phyloP scores from a whole-genome alignment of 805 yeast genomes.

The Kluyveromyces siamensis region DNA sequence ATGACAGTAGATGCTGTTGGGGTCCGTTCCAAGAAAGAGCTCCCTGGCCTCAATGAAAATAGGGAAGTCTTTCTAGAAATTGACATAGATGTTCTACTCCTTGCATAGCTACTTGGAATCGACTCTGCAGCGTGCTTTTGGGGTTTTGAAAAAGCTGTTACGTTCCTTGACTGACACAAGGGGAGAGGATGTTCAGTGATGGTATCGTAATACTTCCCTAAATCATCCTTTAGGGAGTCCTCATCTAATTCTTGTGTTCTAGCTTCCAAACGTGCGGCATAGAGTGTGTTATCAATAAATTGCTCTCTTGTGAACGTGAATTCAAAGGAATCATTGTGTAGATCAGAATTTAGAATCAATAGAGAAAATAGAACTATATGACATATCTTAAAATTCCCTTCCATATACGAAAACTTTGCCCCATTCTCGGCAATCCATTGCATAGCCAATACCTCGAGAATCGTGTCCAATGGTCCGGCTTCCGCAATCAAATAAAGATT shows the following conservation, averaged over 20 bases:
- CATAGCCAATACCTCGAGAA: conserved; percentile 57
- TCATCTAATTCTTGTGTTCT: conserved; percentile 6
- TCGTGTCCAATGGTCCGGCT: conserved; percentile 69
- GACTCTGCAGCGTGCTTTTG: not conserved
- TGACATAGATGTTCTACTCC: not conserved
- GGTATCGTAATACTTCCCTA: conserved; percentile 15
- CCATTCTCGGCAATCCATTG: conserved; percentile 49
- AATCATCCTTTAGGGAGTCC: conserved; percentile 10
- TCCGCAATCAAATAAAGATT: conserved; percentile 72
- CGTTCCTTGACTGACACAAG: conserved; percentile 5
- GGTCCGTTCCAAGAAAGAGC: not conserved
- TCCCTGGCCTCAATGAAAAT: conserved; percentile 1
- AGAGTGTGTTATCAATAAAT: conserved; percentile 42
- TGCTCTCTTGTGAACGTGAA: conserved; percentile 33
- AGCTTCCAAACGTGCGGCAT: conserved; percentile 32
- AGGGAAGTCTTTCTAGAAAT: conserved; percentile 1
- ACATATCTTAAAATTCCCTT: conserved; percentile 48
- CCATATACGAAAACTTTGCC: conserved; percentile 28
- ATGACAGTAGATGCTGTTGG: not conserved
- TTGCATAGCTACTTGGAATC: not conserved
- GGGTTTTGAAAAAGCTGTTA: not conserved
- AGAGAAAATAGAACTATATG: conserved; percentile 67
- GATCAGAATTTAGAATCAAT: conserved; percentile 65
- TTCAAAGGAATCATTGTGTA: conserved; percentile 43
- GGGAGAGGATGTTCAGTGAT: conserved; percentile 18